Evolutionary conservation across 2,329 filamentous ascomycete species (phyloP), one percentile per base, ranked within the genome.

Genomic region (Pseudogymnoascus sp.): DNA sequence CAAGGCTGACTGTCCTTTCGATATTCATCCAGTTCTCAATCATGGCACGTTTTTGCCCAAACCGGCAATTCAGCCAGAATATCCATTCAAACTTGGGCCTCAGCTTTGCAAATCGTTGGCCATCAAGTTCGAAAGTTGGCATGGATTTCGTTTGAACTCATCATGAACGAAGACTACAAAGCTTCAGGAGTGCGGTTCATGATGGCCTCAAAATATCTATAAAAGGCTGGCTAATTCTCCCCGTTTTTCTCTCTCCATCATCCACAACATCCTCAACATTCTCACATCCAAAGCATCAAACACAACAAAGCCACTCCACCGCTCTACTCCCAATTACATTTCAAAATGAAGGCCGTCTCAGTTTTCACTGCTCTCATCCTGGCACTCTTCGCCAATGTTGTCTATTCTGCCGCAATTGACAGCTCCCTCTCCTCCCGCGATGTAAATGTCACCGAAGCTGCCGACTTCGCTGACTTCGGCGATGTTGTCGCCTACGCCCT

Each of bases 401-500:
- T 50, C 21, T 50, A 29, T 26, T 50, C 44, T n/a, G 44, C 44
- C n/a, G 44, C 44, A 10, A 50, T 50, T 50, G 21, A n/a, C 44
- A 50, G 7, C 44, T 50, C 44, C 7, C 21, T 26, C 21, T 29
- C 21, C 13, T 50, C 44, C 13, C 21, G 44, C 44, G 44, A 19
- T 7, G 3, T 62, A 29, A 1, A 62, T 21, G 23, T 63, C 13
- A 35, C 63, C 44, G 35, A 65, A 44, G 21, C 9, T 31, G 5
- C 42, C 7, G 11, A 66, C 50, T 21, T 66, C n/a, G 21, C 53
- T 62, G 2, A 9, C 7, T 60, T 66, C 35, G 11, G 29, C 3
- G 29, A 64, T 59, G 29, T 60, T 23, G 7, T 65, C 65, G 26
- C 65, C 63, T 6, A 56, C 60, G 11, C 56, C 62, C 31, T 59